These are phyloP conservation scores for Mortierella sp. DNA, from an alignment of 371 early-diverging fungal genomes.

Conservation along the genomic window DNA sequence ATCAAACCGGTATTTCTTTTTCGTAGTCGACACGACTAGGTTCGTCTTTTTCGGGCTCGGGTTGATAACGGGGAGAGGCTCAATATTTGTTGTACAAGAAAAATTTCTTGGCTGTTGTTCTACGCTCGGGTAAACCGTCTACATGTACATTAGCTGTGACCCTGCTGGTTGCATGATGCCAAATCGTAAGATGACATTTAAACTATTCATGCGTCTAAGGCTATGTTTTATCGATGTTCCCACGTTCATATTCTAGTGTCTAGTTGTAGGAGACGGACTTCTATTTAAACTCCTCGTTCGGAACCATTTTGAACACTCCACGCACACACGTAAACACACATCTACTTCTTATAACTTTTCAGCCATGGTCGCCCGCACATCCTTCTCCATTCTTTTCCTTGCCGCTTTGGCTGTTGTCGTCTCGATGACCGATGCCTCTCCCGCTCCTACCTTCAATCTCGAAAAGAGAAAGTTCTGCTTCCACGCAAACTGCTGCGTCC, in stretches of 20 bases:
- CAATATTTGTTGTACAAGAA: no score
- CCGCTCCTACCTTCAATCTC: not conserved
- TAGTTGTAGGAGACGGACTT: not conserved
- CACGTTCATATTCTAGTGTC: not conserved
- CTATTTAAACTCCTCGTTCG: conserved; percentile 3
- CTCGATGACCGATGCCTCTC: not conserved
- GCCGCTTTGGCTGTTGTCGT: conserved; percentile 2
- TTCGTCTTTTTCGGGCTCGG: no score
- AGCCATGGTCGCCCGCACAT: not conserved
- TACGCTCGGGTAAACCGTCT: no score
- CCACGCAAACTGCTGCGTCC: not conserved
- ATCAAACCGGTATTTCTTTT: no score
- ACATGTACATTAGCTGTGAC: no score
- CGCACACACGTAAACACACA: not conserved
- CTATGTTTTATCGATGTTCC: not conserved
- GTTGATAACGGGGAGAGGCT: no score
- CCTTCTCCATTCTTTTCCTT: not conserved
- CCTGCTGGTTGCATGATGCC: no score
- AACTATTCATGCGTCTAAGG: no score
- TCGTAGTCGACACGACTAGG: no score
- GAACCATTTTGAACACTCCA: not conserved
- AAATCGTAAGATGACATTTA: no score
- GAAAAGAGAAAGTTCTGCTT: conserved; percentile 3
- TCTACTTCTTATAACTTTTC: not conserved
- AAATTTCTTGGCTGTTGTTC: no score